A percentile compares a stretch with the other conserved stretches of the same genome.
These are phyloP conservation scores for Perkinsus chesapeaki DNA, from an alignment of 169 alveolate species.

Conservation along the genomic window DNA sequence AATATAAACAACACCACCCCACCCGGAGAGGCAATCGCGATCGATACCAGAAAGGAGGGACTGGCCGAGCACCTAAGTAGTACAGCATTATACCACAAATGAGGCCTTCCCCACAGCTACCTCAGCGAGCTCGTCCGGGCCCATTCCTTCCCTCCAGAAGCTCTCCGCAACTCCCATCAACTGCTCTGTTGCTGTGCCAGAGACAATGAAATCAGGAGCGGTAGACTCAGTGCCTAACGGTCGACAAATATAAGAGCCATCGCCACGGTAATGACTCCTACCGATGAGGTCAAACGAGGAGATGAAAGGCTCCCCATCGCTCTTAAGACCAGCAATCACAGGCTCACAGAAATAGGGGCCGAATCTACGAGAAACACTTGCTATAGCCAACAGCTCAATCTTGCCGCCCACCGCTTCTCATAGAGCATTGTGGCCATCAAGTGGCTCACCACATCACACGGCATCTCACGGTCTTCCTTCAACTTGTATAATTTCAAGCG, in stretches of 20 bases:
- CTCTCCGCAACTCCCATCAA: constrained; percentile 65
- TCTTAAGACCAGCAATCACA: constrained; percentile 64
- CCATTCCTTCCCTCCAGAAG: constrained; percentile 53
- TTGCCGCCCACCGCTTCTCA: constrained; percentile 30
- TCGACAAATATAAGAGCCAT: too few relatives aligned
- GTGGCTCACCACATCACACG: constrained; percentile 54
- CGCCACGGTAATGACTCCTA: constrained; percentile 13
- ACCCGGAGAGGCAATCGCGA: constrained; percentile 63
- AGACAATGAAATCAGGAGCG: constrained; percentile 21
- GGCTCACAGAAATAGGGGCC: constrained; percentile 42
- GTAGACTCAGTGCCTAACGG: constrained; percentile 52
- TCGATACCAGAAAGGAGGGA: constrained; percentile 55
- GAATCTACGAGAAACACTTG: background rate
- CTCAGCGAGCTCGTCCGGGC: constrained; percentile 61
- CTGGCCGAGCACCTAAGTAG: constrained; percentile 16
- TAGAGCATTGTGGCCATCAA: constrained; percentile 60
- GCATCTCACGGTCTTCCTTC: constrained; percentile 62
- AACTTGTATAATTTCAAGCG: constrained; percentile 54
- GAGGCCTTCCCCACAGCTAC: constrained; percentile 25
- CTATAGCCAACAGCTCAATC: background rate
- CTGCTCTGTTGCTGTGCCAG: constrained; percentile 62
- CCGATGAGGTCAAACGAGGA: constrained; percentile 66
- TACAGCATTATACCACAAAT: background rate
- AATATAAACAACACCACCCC: constrained; percentile 50
- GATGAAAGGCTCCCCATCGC: constrained; percentile 49